phyloP scores from a whole-genome alignment of 352 stramenopile species.

The Aphanomyces euteiches region DNA sequence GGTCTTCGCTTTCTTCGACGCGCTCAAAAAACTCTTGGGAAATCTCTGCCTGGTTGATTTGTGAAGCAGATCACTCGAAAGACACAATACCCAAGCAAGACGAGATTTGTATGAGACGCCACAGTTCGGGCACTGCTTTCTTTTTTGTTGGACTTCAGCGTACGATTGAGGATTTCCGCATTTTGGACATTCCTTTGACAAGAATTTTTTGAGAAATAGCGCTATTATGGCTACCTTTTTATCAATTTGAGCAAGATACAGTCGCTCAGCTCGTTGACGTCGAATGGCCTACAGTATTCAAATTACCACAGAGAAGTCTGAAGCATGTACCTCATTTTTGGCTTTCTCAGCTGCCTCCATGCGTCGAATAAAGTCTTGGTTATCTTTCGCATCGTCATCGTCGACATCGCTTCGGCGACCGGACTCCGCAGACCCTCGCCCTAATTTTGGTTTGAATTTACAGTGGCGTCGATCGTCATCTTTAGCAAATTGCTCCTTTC shows the following conservation, averaged over 20 bases:
- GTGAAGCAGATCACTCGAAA: not conserved
- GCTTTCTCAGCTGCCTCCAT: slow-evolving; percentile 69
- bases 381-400: slow-evolving; percentile 46
- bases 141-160: slow-evolving; percentile 69
- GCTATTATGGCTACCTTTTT: slow-evolving; percentile 46
- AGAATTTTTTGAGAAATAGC: not conserved
- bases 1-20: slow-evolving; percentile 41
- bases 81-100: slow-evolving; percentile 50
- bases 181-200: slow-evolving; percentile 51
- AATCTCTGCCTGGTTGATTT: slow-evolving; percentile 42
- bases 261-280: slow-evolving; percentile 53
- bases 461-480: slow-evolving; percentile 60
- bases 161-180: slow-evolving; percentile 74
- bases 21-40: slow-evolving; percentile 58
- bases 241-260: slow-evolving; percentile 55
- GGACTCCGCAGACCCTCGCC: slow-evolving; percentile 32
- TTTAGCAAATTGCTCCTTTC: slow-evolving; percentile 47
- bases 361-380: slow-evolving; percentile 62
- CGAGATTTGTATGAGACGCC: slow-evolving; percentile 60
- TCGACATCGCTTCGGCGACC: slow-evolving; percentile 31
- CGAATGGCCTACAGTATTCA: slow-evolving; percentile 38
- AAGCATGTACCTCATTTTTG: slow-evolving; percentile 37
- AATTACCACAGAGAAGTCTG: not conserved
- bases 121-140: slow-evolving; percentile 77
- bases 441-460: slow-evolving; percentile 48